Base-by-base conservation (phyloP, 345 rosid species). In the Pistacia vera region DNA sequence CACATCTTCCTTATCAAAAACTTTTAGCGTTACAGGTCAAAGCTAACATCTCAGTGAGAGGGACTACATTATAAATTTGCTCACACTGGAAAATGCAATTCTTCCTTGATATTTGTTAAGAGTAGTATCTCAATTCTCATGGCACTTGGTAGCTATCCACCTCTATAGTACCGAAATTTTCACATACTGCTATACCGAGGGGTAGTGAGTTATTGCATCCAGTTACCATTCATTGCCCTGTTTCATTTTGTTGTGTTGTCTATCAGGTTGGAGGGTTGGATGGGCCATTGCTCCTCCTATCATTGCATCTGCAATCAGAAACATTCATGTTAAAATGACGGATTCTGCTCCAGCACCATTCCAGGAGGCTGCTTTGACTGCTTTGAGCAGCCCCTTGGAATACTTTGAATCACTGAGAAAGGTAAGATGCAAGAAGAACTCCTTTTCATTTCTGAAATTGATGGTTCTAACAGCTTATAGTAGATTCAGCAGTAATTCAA, bases 261-360 rank as follows among this genome's bases (percentile, higher is more conserved):
- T 68, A 60, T 71, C 74, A 90, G 91, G 89, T 75, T 88, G 90
- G 90, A 88, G 88, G 68, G 71, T 90, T 28, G 91, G 93, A 66
- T 88, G 93, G 91, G 91, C 89, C 52, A 85, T 90, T 72, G 93
- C 87, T 83, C 89, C 89, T 35, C 79, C 88, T 28, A 54, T 35
- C 79, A 72, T 84, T 36, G 86, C 89, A 49, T 82, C 82, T 35
- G 86, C 89, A 66, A 83, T 85, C 59, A 83, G 78, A 77, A 87
- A 84, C 83, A 90, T 90, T 72, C 90, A 90, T 54, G 64, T 82
- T 67, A 88, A 65, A 78, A 48, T 90, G 70, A 88, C 90, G 7
- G 90, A 83, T 85, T 88, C 82, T 12, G 90, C 89, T 62, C 91
- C 93, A 49, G 89, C 90, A 11, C 90, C 91, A 35, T 90, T 90